phyloP scores from a whole-genome alignment of 2,329 filamentous ascomycete genomes.

The Fulvia fulva region DNA sequence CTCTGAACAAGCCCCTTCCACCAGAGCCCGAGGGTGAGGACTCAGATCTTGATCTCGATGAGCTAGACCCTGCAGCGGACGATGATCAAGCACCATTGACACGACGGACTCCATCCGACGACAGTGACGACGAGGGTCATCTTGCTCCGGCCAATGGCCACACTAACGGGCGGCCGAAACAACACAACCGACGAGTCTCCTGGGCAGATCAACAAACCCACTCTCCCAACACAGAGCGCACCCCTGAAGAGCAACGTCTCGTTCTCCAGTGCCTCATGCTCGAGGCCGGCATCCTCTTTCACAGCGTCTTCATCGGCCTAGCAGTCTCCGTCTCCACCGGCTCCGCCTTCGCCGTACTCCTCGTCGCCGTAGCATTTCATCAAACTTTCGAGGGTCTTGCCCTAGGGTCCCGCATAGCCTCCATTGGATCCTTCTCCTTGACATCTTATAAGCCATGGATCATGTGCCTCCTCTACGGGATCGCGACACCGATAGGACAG shows the following conservation, averaged over 20 bases:
- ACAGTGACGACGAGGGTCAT: slow-evolving; percentile 15
- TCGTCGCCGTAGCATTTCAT: slow-evolving; percentile 68
- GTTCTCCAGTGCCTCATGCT: slow-evolving; percentile 70
- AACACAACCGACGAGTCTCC: slow-evolving; percentile 17
- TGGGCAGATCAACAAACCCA: slow-evolving; percentile 17
- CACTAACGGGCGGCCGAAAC: slow-evolving; percentile 11
- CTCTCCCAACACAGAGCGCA: slow-evolving; percentile 11
- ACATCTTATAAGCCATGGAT: slow-evolving; percentile 71
- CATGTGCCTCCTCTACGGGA: slow-evolving; percentile 61
- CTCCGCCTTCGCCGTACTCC: slow-evolving; percentile 60
- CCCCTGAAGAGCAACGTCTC: slow-evolving; percentile 54
- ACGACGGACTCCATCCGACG: slow-evolving; percentile 6
- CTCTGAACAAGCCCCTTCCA: slow-evolving; percentile 32
- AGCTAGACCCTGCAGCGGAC: slow-evolving; percentile 27
- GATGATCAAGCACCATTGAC: slow-evolving; percentile 25
- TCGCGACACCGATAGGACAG: slow-evolving; percentile 51
- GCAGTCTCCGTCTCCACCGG: slow-evolving; percentile 66
- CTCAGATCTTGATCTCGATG: slow-evolving; percentile 34
- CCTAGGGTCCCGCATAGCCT: slow-evolving; percentile 66
- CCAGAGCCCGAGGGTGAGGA: slow-evolving; percentile 29
- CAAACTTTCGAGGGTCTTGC: slow-evolving; percentile 68
- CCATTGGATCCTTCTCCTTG: slow-evolving; percentile 65
- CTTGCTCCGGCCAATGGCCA: slow-evolving; percentile 13
- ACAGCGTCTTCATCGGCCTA: slow-evolving; percentile 73
- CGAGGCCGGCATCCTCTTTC: slow-evolving; percentile 74